Percentiles rank a stretch among this genome's conserved stretches.
These are phyloP conservation scores for Penicillium crustosum DNA, from an alignment of 2,329 filamentous ascomycete genomes.

Conservation along the genomic window DNA sequence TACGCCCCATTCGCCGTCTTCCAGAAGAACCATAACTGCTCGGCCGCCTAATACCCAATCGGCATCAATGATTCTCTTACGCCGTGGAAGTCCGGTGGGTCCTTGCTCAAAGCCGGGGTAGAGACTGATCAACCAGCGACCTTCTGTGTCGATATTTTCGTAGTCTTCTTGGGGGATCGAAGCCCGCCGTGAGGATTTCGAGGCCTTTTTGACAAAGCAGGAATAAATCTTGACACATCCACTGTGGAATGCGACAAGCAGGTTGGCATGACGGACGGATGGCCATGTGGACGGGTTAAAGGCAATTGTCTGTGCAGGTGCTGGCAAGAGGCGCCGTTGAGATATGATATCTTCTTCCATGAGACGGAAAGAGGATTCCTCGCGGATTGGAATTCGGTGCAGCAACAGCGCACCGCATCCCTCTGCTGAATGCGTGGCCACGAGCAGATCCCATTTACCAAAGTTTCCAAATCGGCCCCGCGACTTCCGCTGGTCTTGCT, in stretches of 20 bases:
- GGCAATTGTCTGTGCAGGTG: conserved; percentile 51
- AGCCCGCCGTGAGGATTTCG: conserved; percentile 29
- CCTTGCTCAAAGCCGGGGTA: conserved; percentile 43
- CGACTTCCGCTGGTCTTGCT: conserved; percentile 32
- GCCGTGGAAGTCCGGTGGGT: conserved; percentile 29
- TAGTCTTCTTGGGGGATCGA: conserved; percentile 33
- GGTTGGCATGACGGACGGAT: conserved; percentile 52
- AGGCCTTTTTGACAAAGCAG: conserved; percentile 42
- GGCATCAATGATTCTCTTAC: conserved; percentile 48
- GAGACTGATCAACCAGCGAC: conserved; percentile 47
- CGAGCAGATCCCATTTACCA: conserved; percentile 45
- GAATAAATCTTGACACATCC: conserved; percentile 60
- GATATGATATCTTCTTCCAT: conserved; percentile 43
- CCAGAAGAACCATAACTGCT: conserved; percentile 47
- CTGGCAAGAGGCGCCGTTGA: conserved; percentile 50
- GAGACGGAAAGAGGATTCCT: conserved; percentile 30
- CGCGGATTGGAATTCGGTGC: conserved; percentile 43
- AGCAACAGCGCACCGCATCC: conserved; percentile 47
- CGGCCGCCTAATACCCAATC: conserved; percentile 48
- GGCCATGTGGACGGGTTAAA: conserved; percentile 58
- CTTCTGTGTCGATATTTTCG: conserved; percentile 36
- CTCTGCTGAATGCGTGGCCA: conserved; percentile 49
- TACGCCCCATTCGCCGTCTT: conserved; percentile 51
- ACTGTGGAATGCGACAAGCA: conserved; percentile 56
- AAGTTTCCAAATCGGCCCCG: conserved; percentile 28